A percentile compares a stretch with the other conserved stretches of the same genome.
These are phyloP conservation scores for Cordyceps tenuipes DNA, from an alignment of 2,329 filamentous ascomycete genomes.

Conservation along the genomic window DNA sequence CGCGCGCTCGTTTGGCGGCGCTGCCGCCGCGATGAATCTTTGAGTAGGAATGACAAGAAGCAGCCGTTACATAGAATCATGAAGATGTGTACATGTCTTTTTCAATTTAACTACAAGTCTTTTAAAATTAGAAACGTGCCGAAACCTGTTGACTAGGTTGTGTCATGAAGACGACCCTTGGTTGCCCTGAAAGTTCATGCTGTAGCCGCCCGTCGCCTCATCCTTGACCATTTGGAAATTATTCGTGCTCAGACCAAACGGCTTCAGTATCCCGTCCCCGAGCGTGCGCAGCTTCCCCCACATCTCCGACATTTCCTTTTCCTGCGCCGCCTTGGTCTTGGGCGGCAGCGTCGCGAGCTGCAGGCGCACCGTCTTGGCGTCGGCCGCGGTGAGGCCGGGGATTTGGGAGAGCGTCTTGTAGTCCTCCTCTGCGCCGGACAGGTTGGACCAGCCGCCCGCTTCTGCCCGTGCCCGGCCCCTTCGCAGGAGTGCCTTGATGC, in stretches of 20 bases:
- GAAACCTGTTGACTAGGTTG: background rate
- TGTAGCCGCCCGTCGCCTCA: conserved; percentile 82
- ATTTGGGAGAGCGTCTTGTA: conserved; percentile 60
- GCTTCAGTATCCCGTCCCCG: conserved; percentile 84
- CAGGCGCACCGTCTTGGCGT: conserved; percentile 57
- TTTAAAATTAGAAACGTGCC: background rate
- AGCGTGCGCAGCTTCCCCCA: conserved; percentile 92
- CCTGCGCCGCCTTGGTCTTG: conserved; percentile 67
- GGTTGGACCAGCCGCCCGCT: conserved; percentile 67
- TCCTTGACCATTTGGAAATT: conserved; percentile 95
- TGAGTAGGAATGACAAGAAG: background rate
- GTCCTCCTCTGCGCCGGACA: conserved; percentile 71
- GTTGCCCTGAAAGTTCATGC: conserved; percentile 65
- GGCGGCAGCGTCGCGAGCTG: conserved; percentile 60
- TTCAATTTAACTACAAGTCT: background rate
- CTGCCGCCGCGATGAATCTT: conserved; percentile 4
- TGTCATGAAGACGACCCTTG: background rate
- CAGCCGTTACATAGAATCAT: background rate
- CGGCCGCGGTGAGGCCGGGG: conserved; percentile 49
- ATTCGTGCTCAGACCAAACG: conserved; percentile 87
- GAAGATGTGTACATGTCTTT: background rate
- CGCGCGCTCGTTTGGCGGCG: conserved; percentile 4
- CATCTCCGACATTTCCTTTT: conserved; percentile 90
- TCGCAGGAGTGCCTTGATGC: conserved; percentile 74
- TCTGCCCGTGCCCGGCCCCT: conserved; percentile 66